Base-by-base conservation (phyloP, 2,329 filamentous ascomycete genomes). In the Cercospora citrullina region DNA sequence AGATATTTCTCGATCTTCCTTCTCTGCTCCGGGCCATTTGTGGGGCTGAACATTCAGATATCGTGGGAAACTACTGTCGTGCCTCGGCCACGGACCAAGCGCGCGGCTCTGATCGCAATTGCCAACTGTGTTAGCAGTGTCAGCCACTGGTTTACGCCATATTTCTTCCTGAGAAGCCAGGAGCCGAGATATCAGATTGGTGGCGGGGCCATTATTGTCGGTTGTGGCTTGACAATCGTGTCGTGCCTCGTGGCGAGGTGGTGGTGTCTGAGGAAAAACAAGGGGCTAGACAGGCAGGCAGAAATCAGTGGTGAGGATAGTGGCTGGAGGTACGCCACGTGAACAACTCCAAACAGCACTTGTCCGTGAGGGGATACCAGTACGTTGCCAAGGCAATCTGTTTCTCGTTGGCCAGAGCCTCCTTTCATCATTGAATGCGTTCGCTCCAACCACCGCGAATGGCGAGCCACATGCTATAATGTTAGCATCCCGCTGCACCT, bases 101-200 rank as follows among this genome's bases (percentile, higher is more conserved):
- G 64, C 16, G 64, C 64, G 14, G 64, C 64, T 28, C 48, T 66
- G 42, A 63, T 66, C 12, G 64, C 58, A 16, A 66, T 66, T 18
- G 64, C 58, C 7, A 66, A 63, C 16, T 66, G 64, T 31, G 59
- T 63, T 21, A 66, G 64, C 48, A 53, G 58, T 9, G 64, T 66
- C 26, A 62, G 58, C 18, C 68, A 69, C 42, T 69, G 68, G 68
- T 69, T 69, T 26, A 68, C 68, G 14, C 68, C 68, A 3, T 68
- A 69, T 48, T 69, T 69, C 58, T 69, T 69, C 42, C 39, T 65
- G 12, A 60, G 64, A 10, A 64, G 36, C 28, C 69, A 69, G 14
- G 69, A 69, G 60, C 69, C 69, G 4, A 65, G 65, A 45, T 68
- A 71, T 42, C 67, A 67, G 53, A 64, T 48, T 23, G 69, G 69